Conservation (phyloP, 257 asterid genomes). For the Linaria vulgaris region DNA sequence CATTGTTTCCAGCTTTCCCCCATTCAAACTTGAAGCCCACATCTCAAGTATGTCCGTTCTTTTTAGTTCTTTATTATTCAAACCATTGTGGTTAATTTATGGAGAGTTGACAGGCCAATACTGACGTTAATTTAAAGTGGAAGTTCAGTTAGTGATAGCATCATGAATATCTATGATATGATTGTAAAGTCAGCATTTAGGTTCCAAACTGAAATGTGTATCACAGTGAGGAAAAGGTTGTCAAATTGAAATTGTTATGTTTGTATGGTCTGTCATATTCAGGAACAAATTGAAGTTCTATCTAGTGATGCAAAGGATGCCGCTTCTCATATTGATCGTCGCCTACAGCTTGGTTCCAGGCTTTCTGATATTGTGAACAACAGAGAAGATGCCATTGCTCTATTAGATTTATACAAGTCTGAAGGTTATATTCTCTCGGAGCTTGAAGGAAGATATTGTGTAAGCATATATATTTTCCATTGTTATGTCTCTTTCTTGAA, state of each 20-base stretch:
- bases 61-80: conserved; percentile 12
- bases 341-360: conserved; percentile 75
- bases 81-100: conserved; percentile 5
- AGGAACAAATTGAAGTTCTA: conserved; percentile 61
- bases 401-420: conserved; percentile 62
- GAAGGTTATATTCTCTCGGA: conserved; percentile 85
- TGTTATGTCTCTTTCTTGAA: conserved; percentile 13
- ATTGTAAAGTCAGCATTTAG: conserved; percentile 7
- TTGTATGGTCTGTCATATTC: conserved; percentile 22
- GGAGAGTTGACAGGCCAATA: background rate
- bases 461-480: conserved; percentile 36
- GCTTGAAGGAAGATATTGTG: conserved; percentile 76
- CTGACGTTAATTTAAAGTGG: background rate
- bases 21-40: conserved; percentile 55
- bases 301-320: conserved; percentile 82
- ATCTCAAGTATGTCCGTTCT: conserved; percentile 48
- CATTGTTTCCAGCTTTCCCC: conserved; percentile 82
- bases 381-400: conserved; percentile 69
- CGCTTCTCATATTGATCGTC: conserved; percentile 65
- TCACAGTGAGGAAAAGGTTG: too few relatives aligned
- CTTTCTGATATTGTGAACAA: conserved; percentile 66
- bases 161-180: background rate
- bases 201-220: too few relatives aligned
- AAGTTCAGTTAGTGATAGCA: conserved; percentile 11
- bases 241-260: conserved; percentile 2